Percentiles rank a stretch among this genome's conserved stretches.
Conservation (phyloP, 768 basidiomycete species). For the Suillus spraguei region DNA sequence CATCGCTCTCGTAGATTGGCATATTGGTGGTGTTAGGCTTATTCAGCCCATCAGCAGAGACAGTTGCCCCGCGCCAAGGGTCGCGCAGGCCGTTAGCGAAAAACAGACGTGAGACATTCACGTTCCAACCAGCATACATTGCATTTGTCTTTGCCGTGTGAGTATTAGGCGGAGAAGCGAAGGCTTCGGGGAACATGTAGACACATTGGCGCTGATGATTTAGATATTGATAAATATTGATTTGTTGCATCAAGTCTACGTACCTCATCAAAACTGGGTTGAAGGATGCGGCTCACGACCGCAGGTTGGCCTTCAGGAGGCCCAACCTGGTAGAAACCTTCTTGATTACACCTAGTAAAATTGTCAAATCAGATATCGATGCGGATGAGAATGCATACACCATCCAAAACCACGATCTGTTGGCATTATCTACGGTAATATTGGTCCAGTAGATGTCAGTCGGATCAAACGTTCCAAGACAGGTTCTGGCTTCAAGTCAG, state of each 20-base stretch:
- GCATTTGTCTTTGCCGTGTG: conserved; percentile 46
- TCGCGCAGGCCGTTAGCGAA: conserved; percentile 69
- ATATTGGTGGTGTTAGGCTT: conserved; percentile 52
- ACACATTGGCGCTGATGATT: conserved; percentile 62
- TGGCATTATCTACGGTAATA: conserved; percentile 52
- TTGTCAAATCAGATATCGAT: neutral
- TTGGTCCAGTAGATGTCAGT: conserved; percentile 50
- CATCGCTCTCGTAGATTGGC: conserved; percentile 59
- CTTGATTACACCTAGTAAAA: conserved; percentile 62
- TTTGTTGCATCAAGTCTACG: neutral
- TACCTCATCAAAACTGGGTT: conserved; percentile 33
- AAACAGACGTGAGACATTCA: conserved; percentile 59
- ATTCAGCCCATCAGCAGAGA: conserved; percentile 55
- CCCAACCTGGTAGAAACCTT: conserved; percentile 51
- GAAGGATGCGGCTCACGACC: conserved; percentile 36
- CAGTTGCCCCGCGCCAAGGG: conserved; percentile 71
- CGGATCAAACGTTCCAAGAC: conserved; percentile 44
- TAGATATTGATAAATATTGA: neutral
- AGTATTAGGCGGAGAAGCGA: conserved; percentile 48
- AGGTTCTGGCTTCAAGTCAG: conserved; percentile 43
- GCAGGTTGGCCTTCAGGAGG: conserved; percentile 39
- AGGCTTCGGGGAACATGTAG: conserved; percentile 64
- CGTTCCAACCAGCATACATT: conserved; percentile 65
- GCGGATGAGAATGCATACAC: conserved; percentile 42
- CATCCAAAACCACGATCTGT: conserved; percentile 74